Base-by-base conservation (phyloP, 495 filamentous ascomycete species). In the Aspergillus carlsbadensis region DNA sequence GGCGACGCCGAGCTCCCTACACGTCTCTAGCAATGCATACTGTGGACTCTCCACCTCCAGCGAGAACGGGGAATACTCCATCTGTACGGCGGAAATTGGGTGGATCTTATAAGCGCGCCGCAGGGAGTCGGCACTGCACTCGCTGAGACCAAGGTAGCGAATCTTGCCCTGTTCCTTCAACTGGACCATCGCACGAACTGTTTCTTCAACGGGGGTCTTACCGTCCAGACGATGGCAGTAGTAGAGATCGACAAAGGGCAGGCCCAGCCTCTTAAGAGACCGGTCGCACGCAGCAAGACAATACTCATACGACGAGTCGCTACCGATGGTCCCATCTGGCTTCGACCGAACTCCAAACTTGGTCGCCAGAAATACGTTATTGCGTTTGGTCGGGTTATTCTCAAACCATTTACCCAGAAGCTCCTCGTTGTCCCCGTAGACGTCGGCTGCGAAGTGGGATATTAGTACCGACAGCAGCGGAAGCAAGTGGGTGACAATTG, bases 1-100 rank as follows among this genome's bases (percentile, higher is more conserved):
- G 24, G 70, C 68, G 22, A 78, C 70, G 10, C 77, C 75, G 18
- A 78, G 67, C 22, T 85, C 59, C 26, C 65, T 63, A 36, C 64
- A 78, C 1, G 82, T 78, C 13, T 73, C 63, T 1, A 87, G 65
- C 1, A 87, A 66, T 20, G 64, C 47, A 11, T 76, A 74, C 7
- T 79, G 58, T 0, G 71, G 59, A 1, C 60, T 65, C 63, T 88
- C 83, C 47, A 87, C 81, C 17, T 58, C 55, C 10, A 58, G 18
- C 13, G 56, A 56, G 37, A 75, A 73, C 26, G 71, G 67, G 8
- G 65, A 64, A 42, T 65, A 85, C 65, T 87, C 84, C 24, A 85
- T 69, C 65, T 89, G 79, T 22, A 84, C 77, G 10, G 79, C 80
- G 34, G 76, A 56, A 33, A 89, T 78, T 7, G 74, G 84, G 17